Conservation (phyloP, 139 green algal species). For the Tetratostichococcus sp. region DNA sequence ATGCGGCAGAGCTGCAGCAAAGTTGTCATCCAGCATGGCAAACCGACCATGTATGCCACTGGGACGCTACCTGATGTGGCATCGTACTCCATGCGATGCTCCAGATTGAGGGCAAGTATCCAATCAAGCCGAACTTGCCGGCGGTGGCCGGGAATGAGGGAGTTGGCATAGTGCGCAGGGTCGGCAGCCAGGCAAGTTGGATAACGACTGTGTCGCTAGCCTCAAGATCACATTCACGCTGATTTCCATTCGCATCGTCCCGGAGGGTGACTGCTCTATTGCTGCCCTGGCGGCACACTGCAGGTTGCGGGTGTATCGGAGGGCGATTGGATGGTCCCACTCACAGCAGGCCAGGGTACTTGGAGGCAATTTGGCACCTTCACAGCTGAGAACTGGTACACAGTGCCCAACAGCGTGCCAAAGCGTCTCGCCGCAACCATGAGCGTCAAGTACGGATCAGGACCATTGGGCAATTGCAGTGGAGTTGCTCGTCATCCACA, state of each 20-base stretch:
- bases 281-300: too few relatives aligned
- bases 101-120: conserved; percentile 34
- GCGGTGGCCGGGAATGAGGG: conserved; percentile 36
- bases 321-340: conserved; percentile 75
- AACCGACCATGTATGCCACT: too few relatives aligned
- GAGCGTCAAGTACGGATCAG: conserved; percentile 75
- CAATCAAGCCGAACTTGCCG: conserved; percentile 28
- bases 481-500: not conserved
- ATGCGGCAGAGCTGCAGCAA: too few relatives aligned
- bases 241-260: too few relatives aligned
- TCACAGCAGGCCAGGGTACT: conserved; percentile 60
- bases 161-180: conserved; percentile 13
- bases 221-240: too few relatives aligned
- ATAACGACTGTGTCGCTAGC: too few relatives aligned
- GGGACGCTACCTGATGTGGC: too few relatives aligned
- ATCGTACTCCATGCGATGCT: too few relatives aligned
- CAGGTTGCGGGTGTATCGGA: conserved; percentile 48
- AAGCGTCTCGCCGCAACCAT: conserved; percentile 56
- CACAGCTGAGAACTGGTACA: conserved; percentile 35
- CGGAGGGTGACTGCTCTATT: too few relatives aligned
- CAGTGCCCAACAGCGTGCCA: conserved; percentile 41
- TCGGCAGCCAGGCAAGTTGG: conserved; percentile 8
- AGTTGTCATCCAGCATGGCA: too few relatives aligned
- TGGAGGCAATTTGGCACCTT: conserved; percentile 58
- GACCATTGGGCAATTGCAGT: too few relatives aligned